Evolutionary conservation across 768 basidiomycete genomes (phyloP).

Genomic region (Leccinellum albellum): DNA sequence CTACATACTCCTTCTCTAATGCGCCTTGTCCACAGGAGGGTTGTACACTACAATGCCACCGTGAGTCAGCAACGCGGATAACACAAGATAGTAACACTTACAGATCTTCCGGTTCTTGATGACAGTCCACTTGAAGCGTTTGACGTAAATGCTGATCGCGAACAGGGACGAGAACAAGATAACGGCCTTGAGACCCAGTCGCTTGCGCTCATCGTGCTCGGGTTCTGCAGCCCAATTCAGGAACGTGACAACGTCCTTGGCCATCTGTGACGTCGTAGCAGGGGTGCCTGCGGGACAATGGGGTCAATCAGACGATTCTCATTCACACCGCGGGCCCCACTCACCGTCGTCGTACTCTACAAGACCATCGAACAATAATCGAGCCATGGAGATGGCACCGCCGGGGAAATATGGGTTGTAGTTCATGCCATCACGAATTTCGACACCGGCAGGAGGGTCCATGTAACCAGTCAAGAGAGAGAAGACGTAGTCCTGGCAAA

Average conservation of each 20-base stretch:
- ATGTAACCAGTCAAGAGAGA: slow-evolving; percentile 95
- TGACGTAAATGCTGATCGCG: slow-evolving; percentile 79
- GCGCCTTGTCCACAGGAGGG: slow-evolving; percentile 33
- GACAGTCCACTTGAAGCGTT: slow-evolving; percentile 90
- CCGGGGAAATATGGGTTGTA: slow-evolving; percentile 99
- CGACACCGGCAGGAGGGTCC: slow-evolving; percentile 93
- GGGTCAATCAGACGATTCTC: slow-evolving; percentile 5
- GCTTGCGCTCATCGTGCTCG: slow-evolving; percentile 97
- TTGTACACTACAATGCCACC: slow-evolving; percentile 33
- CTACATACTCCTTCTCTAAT: slow-evolving; percentile 24
- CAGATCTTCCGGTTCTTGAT: slow-evolving; percentile 94
- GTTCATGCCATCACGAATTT: slow-evolving; percentile 96
- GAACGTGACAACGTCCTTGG: slow-evolving; percentile 97
- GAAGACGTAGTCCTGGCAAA: slow-evolving; percentile 86
- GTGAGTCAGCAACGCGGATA: slow-evolving; percentile 3
- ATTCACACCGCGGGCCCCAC: slow-evolving; percentile 15
- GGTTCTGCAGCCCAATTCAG: slow-evolving; percentile 97
- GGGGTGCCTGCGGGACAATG: slow-evolving; percentile 66
- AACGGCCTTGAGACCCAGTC: slow-evolving; percentile 92
- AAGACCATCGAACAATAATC: slow-evolving; percentile 90
- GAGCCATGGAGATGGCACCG: slow-evolving; percentile 97
- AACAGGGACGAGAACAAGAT: slow-evolving; percentile 88
- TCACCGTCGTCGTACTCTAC: slow-evolving; percentile 95
- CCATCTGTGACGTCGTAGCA: slow-evolving; percentile 97
- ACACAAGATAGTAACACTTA: slow-evolving; percentile 38